Conservation (phyloP, 768 basidiomycete genomes). For the Tephrocybe sp. region DNA sequence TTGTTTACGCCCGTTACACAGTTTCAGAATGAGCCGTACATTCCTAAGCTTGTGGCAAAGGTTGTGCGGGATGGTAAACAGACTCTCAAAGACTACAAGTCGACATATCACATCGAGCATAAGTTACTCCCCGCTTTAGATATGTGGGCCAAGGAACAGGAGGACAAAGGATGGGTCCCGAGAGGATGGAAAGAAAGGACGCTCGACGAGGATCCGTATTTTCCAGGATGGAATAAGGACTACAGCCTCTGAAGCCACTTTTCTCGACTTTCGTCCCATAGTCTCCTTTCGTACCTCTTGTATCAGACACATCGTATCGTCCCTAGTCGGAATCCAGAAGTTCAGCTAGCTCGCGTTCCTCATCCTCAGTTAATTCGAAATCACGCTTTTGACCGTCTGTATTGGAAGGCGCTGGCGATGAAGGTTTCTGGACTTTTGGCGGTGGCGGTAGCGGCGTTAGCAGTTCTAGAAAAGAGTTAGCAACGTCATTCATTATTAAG, state of each 20-base stretch:
- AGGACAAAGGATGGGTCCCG: slow-evolving; percentile 42
- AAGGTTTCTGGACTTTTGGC: slow-evolving; percentile 7
- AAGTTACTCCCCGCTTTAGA: slow-evolving; percentile 42
- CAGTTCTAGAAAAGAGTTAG: slow-evolving; percentile 30
- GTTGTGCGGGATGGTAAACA: slow-evolving; percentile 37
- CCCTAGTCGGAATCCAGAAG: slow-evolving; percentile 40
- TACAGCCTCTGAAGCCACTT: too few relatives aligned
- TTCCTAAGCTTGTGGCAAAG: slow-evolving; percentile 44
- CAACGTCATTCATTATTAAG: background rate
- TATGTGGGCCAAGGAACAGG: slow-evolving; percentile 47
- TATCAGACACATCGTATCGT: background rate
- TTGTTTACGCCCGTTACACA: slow-evolving; percentile 47
- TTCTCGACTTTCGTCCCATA: background rate
- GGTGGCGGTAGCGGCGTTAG: slow-evolving; percentile 28
- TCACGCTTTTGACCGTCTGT: slow-evolving; percentile 16
- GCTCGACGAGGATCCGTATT: slow-evolving; percentile 49
- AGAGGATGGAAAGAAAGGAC: slow-evolving; percentile 47
- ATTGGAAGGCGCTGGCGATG: slow-evolving; percentile 7
- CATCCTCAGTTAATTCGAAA: slow-evolving; percentile 75
- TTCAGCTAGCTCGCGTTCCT: slow-evolving; percentile 86
- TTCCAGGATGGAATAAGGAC: slow-evolving; percentile 38
- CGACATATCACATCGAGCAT: slow-evolving; percentile 37
- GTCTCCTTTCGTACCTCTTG: background rate
- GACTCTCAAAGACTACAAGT: slow-evolving; percentile 42
- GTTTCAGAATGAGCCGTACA: slow-evolving; percentile 43